Conservation (phyloP, 805 yeast genomes). For the Lachancea sp. region DNA sequence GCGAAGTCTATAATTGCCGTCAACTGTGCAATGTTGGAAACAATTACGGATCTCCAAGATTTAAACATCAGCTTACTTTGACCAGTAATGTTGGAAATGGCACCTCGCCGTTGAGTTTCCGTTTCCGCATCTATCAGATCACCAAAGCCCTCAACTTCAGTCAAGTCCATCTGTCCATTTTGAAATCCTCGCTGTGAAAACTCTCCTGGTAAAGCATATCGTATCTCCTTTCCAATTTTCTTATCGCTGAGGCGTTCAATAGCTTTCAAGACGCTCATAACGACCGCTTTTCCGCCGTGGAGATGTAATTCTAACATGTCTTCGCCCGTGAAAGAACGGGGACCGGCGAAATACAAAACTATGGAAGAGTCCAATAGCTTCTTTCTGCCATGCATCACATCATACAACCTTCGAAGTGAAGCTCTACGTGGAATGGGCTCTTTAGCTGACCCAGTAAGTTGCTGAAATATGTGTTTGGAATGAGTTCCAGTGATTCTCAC, state of each 20-base stretch:
- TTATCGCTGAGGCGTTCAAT: slow-evolving; percentile 49
- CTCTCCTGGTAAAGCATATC: slow-evolving; percentile 92
- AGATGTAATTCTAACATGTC: slow-evolving; percentile 82
- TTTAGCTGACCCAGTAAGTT: slow-evolving; percentile 38
- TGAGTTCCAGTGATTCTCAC: slow-evolving; percentile 75
- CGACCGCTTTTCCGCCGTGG: slow-evolving; percentile 90
- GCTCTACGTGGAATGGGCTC: slow-evolving; percentile 50
- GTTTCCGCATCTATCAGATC: slow-evolving; percentile 92
- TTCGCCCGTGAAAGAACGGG: slow-evolving; percentile 87
- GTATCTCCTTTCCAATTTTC: slow-evolving; percentile 36
- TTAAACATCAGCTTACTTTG: slow-evolving; percentile 47
- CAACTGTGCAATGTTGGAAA: slow-evolving; percentile 62
- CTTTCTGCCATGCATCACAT: slow-evolving; percentile 28
- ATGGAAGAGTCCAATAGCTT: slow-evolving; percentile 71
- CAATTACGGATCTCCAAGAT: slow-evolving; percentile 61
- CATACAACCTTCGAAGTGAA: slow-evolving; percentile 49
- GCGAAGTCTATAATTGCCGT: slow-evolving; percentile 93
- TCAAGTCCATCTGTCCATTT: slow-evolving; percentile 76
- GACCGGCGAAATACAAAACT: slow-evolving; percentile 59
- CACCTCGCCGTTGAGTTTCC: slow-evolving; percentile 74
- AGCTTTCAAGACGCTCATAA: slow-evolving; percentile 58
- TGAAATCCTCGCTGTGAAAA: slow-evolving; percentile 82
- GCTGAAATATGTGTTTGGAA: slow-evolving; percentile 39
- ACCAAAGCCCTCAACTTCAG: slow-evolving; percentile 85
- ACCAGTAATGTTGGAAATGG: slow-evolving; percentile 69